These are phyloP conservation scores for Nicotiana attenuata DNA, from an alignment of 257 asterid genomes.

Conservation along the genomic window DNA sequence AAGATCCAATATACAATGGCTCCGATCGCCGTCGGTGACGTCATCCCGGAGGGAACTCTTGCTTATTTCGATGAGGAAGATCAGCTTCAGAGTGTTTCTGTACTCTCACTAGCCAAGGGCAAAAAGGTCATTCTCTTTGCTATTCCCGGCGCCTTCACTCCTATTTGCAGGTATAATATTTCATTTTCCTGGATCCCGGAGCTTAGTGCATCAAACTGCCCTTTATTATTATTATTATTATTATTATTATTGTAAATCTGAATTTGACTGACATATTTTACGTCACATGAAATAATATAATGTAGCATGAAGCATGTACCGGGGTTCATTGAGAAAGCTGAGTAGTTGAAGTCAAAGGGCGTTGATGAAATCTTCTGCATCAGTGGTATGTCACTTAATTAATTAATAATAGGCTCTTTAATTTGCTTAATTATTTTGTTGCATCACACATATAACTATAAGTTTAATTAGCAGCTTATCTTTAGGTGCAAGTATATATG, in stretches of 20 bases:
- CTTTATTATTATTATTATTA: not conserved
- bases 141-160: constrained; percentile 88
- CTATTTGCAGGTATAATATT: constrained; percentile 61
- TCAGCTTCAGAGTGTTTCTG: constrained; percentile 48
- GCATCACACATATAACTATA: too few species aligned
- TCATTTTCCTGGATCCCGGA: too few species aligned
- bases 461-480: too few species aligned
- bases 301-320: constrained; percentile 85
- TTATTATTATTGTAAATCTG: not conserved
- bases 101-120: constrained; percentile 69
- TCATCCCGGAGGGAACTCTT: constrained; percentile 64
- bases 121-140: constrained; percentile 70
- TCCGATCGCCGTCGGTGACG: constrained; percentile 64
- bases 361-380: constrained; percentile 59
- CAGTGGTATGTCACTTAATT: constrained; percentile 52
- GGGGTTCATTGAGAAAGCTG: constrained; percentile 74
- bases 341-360: constrained; percentile 73
- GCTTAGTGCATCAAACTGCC: too few species aligned
- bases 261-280: too few species aligned
- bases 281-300: not conserved
- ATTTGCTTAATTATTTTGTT: too few species aligned
- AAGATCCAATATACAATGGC: constrained; percentile 37
- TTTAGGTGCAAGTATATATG: too few species aligned
- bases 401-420: too few species aligned
- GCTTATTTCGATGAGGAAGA: constrained; percentile 68